Evolutionary conservation across 2,329 filamentous ascomycete species (phyloP).

Genomic region (Botryotinia globosa): DNA sequence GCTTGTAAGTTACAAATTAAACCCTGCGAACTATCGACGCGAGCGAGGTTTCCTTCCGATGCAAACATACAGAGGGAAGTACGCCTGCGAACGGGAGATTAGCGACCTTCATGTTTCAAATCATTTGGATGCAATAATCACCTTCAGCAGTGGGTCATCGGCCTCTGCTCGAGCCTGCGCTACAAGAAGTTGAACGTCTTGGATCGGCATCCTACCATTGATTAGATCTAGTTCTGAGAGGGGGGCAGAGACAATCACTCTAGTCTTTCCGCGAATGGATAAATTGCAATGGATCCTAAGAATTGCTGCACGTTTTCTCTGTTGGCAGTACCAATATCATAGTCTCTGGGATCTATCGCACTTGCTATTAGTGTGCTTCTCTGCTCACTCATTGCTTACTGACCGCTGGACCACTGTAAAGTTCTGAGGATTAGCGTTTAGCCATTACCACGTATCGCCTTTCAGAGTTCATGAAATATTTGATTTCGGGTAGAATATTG

Average conservation of each 20-base stretch:
- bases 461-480: neutral
- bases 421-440: neutral
- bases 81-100: constrained; percentile 43
- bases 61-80: constrained; percentile 63
- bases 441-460: neutral
- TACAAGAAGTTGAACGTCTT: constrained; percentile 57
- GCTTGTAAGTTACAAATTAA: neutral
- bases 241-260: constrained; percentile 21
- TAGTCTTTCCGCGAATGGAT: constrained; percentile 48
- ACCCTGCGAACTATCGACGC: constrained; percentile 15
- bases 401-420: constrained; percentile 60
- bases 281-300: constrained; percentile 54
- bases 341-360: constrained; percentile 48
- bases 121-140: constrained; percentile 34
- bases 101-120: constrained; percentile 1
- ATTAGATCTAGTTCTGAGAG: constrained; percentile 21
- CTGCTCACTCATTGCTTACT: constrained; percentile 29
- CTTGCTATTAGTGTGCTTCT: constrained; percentile 8
- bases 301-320: constrained; percentile 53
- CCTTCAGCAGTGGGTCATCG: constrained; percentile 54
- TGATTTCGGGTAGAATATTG: neutral
- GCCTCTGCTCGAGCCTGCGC: constrained; percentile 55
- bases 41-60: constrained; percentile 56
- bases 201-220: constrained; percentile 50
- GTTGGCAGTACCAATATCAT: constrained; percentile 53